Evolutionary conservation across 2,329 filamentous ascomycete genomes (phyloP), one percentile per base, ranked within the genome.

Genomic region (Botryotinia narcissicola): DNA sequence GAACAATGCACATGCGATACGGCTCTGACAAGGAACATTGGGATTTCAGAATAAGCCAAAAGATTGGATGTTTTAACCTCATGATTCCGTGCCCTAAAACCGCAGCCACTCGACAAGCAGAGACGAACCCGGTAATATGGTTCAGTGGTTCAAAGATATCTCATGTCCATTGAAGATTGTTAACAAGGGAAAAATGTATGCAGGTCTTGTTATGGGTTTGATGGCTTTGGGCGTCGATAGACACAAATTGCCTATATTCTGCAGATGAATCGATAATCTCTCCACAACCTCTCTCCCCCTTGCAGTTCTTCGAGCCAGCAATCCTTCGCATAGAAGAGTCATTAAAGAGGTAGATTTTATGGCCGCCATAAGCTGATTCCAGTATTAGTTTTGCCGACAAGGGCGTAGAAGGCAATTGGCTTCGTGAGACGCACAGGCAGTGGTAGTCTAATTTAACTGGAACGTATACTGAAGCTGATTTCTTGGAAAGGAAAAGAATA

Each of bases 1-100:
- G 51, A 72, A 46, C 62, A 60, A 29, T 72, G 62, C 62, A 72
- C 59, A 68, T 67, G 48, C n/a, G 48, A n/a, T 46, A 44, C 46
- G 37, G 10, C 54, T 35, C 20, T 51, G 20, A 68, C 57, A 46
- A 67, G 70, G 48, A 14, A 42, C 3, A 25, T 42, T 10, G 48
- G 10, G 35, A 54, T 57, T 44, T 59, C 62, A 42, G 29, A 29
- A 72, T 61, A 22, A 59, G 44, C 51, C 59, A 66, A 57, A 42
- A 63, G 40, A 71, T 51, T 48, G 29, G 40, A 51, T 29, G 32
- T 54, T 51, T 64, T 54, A 42, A 54, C 22, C 44, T 71, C 22
- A 46, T 29, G 22, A 62, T 57, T 42, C 51, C 25, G 60, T 54
- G 61, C 61, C 70, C 22, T n/a, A 40, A 46, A 64, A 14, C 29